These are phyloP conservation scores for Colletotrichum chlorophyti DNA, from an alignment of 2,329 filamentous ascomycete species.

Conservation along the genomic window DNA sequence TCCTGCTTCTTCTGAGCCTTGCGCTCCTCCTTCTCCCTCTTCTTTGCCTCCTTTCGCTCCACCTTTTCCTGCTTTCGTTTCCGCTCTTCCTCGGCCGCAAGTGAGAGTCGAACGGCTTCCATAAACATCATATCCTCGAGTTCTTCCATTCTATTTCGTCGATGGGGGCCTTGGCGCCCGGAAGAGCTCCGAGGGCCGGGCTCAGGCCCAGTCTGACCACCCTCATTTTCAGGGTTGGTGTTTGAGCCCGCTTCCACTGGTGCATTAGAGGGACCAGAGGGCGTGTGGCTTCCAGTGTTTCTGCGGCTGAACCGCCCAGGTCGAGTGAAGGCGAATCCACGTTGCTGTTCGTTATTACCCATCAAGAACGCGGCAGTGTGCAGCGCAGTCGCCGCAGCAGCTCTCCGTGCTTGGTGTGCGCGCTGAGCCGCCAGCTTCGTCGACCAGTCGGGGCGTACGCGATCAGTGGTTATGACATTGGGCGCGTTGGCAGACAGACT, in stretches of 20 bases:
- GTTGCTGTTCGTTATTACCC: constrained; percentile 64
- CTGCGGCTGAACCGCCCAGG: constrained; percentile 64
- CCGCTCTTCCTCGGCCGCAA: constrained; percentile 94
- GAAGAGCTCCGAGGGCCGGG: constrained; percentile 41
- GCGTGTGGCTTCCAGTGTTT: constrained; percentile 48
- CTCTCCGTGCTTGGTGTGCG: constrained; percentile 82
- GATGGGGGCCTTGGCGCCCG: constrained; percentile 33
- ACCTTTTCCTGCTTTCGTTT: constrained; percentile 85
- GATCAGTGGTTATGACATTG: constrained; percentile 90
- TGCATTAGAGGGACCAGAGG: constrained; percentile 33
- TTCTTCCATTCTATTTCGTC: constrained; percentile 73
- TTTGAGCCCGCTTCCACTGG: constrained; percentile 39
- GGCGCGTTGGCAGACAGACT: constrained; percentile 82
- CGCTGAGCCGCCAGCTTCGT: constrained; percentile 86
- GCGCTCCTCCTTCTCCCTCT: constrained; percentile 82
- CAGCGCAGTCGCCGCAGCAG: constrained; percentile 90
- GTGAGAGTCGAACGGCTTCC: constrained; percentile 88
- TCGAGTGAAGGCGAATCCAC: constrained; percentile 50
- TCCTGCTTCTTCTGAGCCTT: constrained; percentile 73
- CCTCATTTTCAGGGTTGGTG: constrained; percentile 34
- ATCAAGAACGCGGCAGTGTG: constrained; percentile 96
- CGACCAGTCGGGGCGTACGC: constrained; percentile 92
- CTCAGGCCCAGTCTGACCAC: constrained; percentile 39
- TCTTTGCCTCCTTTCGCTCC: constrained; percentile 82
- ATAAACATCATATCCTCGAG: constrained; percentile 99